Percentiles rank a stretch among this genome's conserved stretches.
phyloP scores from a whole-genome alignment of 2,329 filamentous ascomycete species.

The Arthrobotrys sphaeroides region DNA sequence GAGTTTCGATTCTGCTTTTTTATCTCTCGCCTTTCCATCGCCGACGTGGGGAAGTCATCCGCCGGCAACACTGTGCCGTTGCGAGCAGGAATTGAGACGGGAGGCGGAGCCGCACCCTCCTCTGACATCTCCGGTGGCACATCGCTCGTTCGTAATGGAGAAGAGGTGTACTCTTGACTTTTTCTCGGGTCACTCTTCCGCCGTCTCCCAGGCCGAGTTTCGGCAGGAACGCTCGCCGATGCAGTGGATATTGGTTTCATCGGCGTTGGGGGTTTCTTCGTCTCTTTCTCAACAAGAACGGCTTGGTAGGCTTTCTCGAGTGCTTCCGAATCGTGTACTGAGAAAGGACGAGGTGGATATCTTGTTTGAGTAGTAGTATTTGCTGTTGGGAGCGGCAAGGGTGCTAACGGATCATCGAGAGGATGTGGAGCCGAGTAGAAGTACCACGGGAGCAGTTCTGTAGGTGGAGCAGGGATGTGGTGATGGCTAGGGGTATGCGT shows the following conservation, averaged over 20 bases:
- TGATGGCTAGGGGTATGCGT: constrained; percentile 52
- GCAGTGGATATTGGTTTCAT: constrained; percentile 14
- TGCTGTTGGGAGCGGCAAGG: constrained; percentile 67
- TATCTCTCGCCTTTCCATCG: constrained; percentile 18
- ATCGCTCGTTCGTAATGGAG: constrained; percentile 48
- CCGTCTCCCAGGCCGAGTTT: constrained; percentile 33
- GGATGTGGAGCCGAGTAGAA: constrained; percentile 85
- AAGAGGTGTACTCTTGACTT: constrained; percentile 47
- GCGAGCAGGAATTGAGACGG: constrained; percentile 22
- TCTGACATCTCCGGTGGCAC: constrained; percentile 52
- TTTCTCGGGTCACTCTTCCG: constrained; percentile 46
- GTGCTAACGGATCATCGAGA: constrained; percentile 87
- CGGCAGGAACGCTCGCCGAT: constrained; percentile 15
- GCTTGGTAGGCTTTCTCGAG: constrained; percentile 80
- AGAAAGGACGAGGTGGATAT: constrained; percentile 78
- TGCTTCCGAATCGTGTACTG: constrained; percentile 78
- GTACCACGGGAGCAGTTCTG: constrained; percentile 75
- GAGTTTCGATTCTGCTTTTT: constrained; percentile 46
- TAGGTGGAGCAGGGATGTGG: constrained; percentile 59
- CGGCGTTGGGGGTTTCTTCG: constrained; percentile 30
- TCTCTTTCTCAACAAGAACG: constrained; percentile 62
- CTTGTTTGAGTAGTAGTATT: constrained; percentile 67
- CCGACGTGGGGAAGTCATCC: constrained; percentile 12
- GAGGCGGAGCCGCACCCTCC: constrained; percentile 27
- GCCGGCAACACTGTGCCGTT: constrained; percentile 1